A percentile compares a stretch with the other conserved stretches of the same genome.
Evolutionary conservation across 176 grass and related monocot species (phyloP).

Genomic region (Triticum aestivum): IWGSC_CS_RefSeq_v2.1 NC_057799.1:493544404-493544903

Average conservation of each 20-base stretch:
- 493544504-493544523: no score
- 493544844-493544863: background rate
- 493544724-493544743: background rate
- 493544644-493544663: background rate
- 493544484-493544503: no score
- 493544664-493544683: background rate
- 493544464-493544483: no score
- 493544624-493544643: background rate
- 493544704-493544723: background rate
- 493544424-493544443: no score
- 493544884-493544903: background rate
- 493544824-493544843: background rate
- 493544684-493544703: background rate
- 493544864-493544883: background rate
- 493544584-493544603: background rate
- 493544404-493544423: no score
- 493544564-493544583: constrained; percentile 5
- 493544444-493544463: no score
- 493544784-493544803: background rate
- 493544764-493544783: background rate
- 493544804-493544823: background rate
- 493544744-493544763: constrained; percentile 1
- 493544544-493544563: background rate
- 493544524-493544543: no score
- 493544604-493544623: constrained; percentile 13